phyloP scores from a whole-genome alignment of 2,329 filamentous ascomycete genomes.

The Amesomyces nigricolor region DNA sequence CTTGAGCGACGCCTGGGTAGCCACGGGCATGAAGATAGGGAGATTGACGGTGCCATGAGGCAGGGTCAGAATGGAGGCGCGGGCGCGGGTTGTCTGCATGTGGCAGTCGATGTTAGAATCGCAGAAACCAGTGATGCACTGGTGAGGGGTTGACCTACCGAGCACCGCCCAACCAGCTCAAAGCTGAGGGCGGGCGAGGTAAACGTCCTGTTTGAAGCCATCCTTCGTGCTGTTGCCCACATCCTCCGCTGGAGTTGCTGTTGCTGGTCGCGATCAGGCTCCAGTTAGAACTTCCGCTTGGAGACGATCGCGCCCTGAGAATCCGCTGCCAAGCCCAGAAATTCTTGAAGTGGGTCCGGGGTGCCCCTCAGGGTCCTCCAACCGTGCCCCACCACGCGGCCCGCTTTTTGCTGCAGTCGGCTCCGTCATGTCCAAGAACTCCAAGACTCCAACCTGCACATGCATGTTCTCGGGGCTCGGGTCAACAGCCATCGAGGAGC shows the following conservation, averaged over 20 bases:
- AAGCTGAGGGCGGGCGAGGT: conserved; percentile 67
- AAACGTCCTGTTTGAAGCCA: conserved; percentile 46
- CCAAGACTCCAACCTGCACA: too few species aligned
- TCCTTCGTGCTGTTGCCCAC: conserved; percentile 34
- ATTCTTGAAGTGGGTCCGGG: conserved; percentile 1
- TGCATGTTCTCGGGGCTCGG: too few species aligned
- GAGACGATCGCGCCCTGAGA: neutral
- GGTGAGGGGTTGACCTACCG: conserved; percentile 48
- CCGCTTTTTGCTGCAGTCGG: too few species aligned
- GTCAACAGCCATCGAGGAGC: too few species aligned
- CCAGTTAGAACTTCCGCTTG: neutral
- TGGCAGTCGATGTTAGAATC: neutral
- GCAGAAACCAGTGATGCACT: neutral
- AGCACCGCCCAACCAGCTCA: conserved; percentile 71
- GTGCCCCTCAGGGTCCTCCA: neutral
- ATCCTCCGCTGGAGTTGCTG: conserved; percentile 22
- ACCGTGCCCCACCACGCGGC: neutral
- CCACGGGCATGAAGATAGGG: conserved; percentile 97
- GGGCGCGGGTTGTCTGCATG: conserved; percentile 80
- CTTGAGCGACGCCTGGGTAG: conserved; percentile 92
- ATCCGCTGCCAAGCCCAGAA: neutral
- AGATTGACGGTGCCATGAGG: conserved; percentile 88
- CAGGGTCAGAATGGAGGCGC: conserved; percentile 79
- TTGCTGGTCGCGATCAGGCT: neutral
- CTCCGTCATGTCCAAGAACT: too few species aligned